Base-by-base conservation (phyloP, 2,329 filamentous ascomycete species). In the Verticillium klebahnii region DNA sequence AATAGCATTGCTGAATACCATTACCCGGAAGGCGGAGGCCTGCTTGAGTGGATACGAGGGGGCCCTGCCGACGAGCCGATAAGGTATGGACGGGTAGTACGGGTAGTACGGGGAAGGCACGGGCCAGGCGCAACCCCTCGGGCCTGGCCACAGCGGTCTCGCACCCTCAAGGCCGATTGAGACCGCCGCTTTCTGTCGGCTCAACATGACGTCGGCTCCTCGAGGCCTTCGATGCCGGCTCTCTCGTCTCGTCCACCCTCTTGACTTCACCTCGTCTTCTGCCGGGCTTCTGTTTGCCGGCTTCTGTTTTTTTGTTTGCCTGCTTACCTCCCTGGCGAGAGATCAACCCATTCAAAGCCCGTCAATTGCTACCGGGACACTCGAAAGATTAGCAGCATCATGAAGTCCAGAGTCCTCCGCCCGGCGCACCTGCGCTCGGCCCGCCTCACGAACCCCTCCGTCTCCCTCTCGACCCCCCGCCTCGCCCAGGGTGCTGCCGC, bases 351-450 rank as follows among this genome's bases (percentile, higher is more conserved):
- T 12, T 50, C 45, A 11, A 4, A 29, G 0, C 29, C 5, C 29
- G 1, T 6, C 40, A 50, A 50, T 50, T 23, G 19, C 9, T 17
- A 25, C 31, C 29, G 15, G n/a, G 12, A 23, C 8, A 2, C 19
- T 23, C 17, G 19, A 25, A 34, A 52, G 17, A 29, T n/a, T 17
- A 12, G 31, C 15, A 45, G 5, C 60, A 67, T 55, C 59, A 77
- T 77, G 75, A 76, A 69, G 67, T 70, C 71, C 59, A 70, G 71
- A 62, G 67, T 73, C 61, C 65, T 77, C 60, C 68, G 70, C 60
- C 65, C 69, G 60, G 64, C 71, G 59, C 65, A 71, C 58, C 64
- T 74, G 52, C 68, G 69, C 52, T 69, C 69, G 63, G 68, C 67
- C 40, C 61, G 63, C 36, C 65, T 70, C n/a, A 59, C 66, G 37